Evolutionary conservation across 768 basidiomycete genomes (phyloP).

Genomic region (Tricholoma matsutake): DNA sequence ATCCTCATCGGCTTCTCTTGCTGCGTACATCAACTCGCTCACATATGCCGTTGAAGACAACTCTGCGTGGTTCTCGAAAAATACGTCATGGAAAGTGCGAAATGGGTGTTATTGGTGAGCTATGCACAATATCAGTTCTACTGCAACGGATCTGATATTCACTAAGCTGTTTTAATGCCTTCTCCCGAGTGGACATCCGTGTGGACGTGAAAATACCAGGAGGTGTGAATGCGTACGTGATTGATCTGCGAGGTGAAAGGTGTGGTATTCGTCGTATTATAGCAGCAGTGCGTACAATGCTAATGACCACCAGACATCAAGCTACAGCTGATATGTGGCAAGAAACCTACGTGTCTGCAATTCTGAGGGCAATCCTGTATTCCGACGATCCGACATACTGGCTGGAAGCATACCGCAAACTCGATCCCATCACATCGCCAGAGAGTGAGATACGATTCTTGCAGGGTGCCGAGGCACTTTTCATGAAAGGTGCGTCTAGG

Average conservation of each 20-base stretch:
- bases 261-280: constrained; percentile 33
- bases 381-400: constrained; percentile 92
- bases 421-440: constrained; percentile 88
- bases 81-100: constrained; percentile 83
- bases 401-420: constrained; percentile 90
- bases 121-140: not conserved
- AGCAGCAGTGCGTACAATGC: not conserved
- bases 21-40: constrained; percentile 98
- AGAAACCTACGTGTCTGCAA: constrained; percentile 93
- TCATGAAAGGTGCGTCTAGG: constrained; percentile 61
- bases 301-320: constrained; percentile 58
- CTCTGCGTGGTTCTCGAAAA: constrained; percentile 89
- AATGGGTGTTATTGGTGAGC: constrained; percentile 90
- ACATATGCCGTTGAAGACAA: constrained; percentile 92
- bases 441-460: constrained; percentile 91
- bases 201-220: constrained; percentile 99
- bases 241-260: constrained; percentile 94
- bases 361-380: constrained; percentile 89
- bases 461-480: constrained; percentile 84
- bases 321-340: constrained; percentile 94
- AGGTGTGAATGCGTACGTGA: constrained; percentile 90
- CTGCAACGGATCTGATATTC: not conserved
- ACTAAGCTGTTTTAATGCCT: constrained; percentile 94
- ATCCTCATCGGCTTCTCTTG: constrained; percentile 94
- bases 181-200: constrained; percentile 92